Conservation (phyloP, 164 flowering plant species). For the Piper betle region DNA sequence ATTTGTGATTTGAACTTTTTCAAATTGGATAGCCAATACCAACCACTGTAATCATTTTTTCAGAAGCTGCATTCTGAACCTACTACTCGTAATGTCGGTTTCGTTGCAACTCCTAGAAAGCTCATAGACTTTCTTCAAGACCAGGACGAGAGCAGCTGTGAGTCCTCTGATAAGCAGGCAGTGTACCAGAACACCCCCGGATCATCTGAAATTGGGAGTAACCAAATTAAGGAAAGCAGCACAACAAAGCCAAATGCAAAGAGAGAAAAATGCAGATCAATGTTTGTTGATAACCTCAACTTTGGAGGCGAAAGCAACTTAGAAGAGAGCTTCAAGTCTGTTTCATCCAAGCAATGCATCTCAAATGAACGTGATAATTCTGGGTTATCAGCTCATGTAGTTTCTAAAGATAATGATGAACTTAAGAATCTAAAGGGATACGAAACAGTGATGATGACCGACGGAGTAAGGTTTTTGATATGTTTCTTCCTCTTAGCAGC, state of each 20-base stretch:
- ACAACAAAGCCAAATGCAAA: not conserved
- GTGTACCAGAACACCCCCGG: conserved; percentile 7
- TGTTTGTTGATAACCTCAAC: not conserved
- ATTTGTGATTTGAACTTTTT: too few species aligned
- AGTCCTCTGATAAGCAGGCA: conserved; percentile 20
- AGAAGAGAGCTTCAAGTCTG: not conserved
- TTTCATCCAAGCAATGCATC: not conserved
- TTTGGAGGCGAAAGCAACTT: not conserved
- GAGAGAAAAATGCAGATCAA: not conserved
- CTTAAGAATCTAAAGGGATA: not conserved
- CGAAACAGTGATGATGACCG: not conserved
- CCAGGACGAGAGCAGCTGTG: conserved; percentile 19
- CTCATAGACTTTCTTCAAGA: conserved; percentile 73
- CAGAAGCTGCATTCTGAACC: conserved; percentile 14
- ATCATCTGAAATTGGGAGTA: not conserved
- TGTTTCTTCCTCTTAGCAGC: not conserved
- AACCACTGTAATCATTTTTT: not conserved
- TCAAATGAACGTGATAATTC: not conserved
- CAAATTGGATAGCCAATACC: not conserved
- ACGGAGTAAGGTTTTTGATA: not conserved
- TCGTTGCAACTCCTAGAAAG: conserved; percentile 71
- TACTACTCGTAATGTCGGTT: conserved; percentile 36
- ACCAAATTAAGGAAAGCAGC: not conserved
- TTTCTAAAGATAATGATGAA: not conserved
- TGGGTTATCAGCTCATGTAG: not conserved